Base-by-base conservation (phyloP, 2,329 filamentous ascomycete species). In the Alternaria rosae region DNA sequence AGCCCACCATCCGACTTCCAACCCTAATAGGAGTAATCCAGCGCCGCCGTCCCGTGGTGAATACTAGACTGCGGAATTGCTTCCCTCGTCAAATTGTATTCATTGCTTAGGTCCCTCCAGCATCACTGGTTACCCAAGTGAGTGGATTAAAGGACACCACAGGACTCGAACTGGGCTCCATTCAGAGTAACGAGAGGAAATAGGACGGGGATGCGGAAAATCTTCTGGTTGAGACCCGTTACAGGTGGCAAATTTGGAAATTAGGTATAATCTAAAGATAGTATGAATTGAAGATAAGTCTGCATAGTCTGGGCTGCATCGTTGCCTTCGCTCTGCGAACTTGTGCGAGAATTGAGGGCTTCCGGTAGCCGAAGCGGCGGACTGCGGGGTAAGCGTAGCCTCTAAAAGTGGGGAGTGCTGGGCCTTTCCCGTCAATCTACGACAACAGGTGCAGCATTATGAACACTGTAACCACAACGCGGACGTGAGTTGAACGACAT, bases 81-180 rank as follows among this genome's bases (percentile, higher is more conserved):
- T 80, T 79, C 78, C 77, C 78, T 80, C 73, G 70, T 76, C 77
- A 67, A 55, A 50, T 79, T 76, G 76, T 70, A 72, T 76, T 78
- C 78, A 80, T 80, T 79, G 78, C 78, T 80, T 78, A 80, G 70
- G 76, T 71, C 70, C 77, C 68, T 72, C 76, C 78, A 79, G 77
- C 77, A 78, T 79, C 78, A 69, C 69, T 67, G 68, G 77, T 79
- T 80, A 79, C 78, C 78, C 69, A 63, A 68, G 68, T 70, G 78
- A 79, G 78, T 80, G 76, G 11, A 64, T 61, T 54, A 74, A 71
- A 70, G 76, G 67, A 74, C 76, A 77, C 77, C 77, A 78, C 70
- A 70, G 71, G 77, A 78, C 76, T 80, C 78, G 78, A 79, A 79
- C 77, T 76, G 77, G 78, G 77, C 78, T 78, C 77, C 75, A 75